Evolutionary conservation across 306 rosid species (phyloP), one percentile per base, ranked within the genome.

Genomic region (Trichosanthes cucumerina): DNA sequence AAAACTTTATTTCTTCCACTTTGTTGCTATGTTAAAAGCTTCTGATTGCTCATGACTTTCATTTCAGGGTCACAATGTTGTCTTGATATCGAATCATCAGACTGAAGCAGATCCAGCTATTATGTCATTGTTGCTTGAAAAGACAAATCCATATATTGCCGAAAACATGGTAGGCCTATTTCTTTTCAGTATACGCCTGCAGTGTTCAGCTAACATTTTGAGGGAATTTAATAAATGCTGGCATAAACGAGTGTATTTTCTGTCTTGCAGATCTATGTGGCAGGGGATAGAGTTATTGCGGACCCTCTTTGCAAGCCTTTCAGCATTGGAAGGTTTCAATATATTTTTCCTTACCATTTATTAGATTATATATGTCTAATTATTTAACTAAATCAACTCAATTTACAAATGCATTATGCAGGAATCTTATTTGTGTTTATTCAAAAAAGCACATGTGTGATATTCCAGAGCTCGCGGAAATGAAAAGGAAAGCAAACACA

Each of bases 81-180:
- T 96, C 82, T 80, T 96, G 86, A 90, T 96, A 84, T 92, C 99
- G 84, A 96, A 96, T 85, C 99, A 96, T 91, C 99, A 96, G 84
- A 86, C 90, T 84, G 99, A 96, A 89, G 99, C 99, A 47, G 99
- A 96, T 88, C 99, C 99, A 43, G 99, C 99, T 72, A 60, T 91
- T 79, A 92, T 96, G 86, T 83, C 98, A 12, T 81, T 96, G 90
- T 86, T 92, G 85, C 89, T 96, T 84, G 99, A 96, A 90, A 65
- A 83, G 76, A 84, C 88, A 64, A 85, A 86, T 71, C 91, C 91
- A 13, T 64, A 71, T 85, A 82, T 96, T 84, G 91, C 96, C 71
- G 99, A 96, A 83, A 93, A 87, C 85, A 4, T 90, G 88, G 99
- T 96, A 85, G 82, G 70, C 80, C 54, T 79, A 73, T 73, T 80